phyloP scores from a whole-genome alignment of 2,329 filamentous ascomycete genomes.

The Botrytis medusae region DNA sequence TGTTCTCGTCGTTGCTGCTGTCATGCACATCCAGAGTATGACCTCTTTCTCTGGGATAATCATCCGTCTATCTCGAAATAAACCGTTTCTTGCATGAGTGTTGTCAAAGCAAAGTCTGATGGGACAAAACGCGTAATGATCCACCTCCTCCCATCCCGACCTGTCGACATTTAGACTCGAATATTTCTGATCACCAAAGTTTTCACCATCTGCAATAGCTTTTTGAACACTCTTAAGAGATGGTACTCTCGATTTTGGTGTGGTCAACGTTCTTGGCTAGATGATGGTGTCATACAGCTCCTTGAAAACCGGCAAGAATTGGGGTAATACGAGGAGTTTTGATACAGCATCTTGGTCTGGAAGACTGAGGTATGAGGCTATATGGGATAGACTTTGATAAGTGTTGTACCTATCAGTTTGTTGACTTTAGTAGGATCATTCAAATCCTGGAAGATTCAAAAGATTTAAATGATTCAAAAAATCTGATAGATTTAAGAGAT shows the following conservation, averaged over 20 bases:
- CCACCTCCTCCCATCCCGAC: background rate
- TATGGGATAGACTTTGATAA: background rate
- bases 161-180: background rate
- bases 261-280: background rate
- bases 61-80: too few relatives aligned
- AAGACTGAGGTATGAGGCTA: background rate
- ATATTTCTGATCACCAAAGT: background rate
- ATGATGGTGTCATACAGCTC: background rate
- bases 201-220: background rate
- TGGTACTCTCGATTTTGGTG: background rate
- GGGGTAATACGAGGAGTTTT: background rate
- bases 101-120: background rate
- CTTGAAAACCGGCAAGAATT: background rate
- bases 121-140: background rate
- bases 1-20: too few relatives aligned
- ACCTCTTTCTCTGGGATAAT: too few relatives aligned
- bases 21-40: too few relatives aligned
- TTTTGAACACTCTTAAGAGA: background rate
- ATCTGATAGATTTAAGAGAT: too few relatives aligned
- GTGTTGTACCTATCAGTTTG: background rate
- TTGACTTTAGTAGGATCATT: too few relatives aligned
- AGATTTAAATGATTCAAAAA: too few relatives aligned
- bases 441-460: too few relatives aligned
- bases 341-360: background rate
- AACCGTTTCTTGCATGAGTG: too few relatives aligned